A percentile compares a stretch with the other conserved stretches of the same genome.
Conservation (phyloP, 495 filamentous ascomycete genomes). For the Aspergillus indologenus region DNA sequence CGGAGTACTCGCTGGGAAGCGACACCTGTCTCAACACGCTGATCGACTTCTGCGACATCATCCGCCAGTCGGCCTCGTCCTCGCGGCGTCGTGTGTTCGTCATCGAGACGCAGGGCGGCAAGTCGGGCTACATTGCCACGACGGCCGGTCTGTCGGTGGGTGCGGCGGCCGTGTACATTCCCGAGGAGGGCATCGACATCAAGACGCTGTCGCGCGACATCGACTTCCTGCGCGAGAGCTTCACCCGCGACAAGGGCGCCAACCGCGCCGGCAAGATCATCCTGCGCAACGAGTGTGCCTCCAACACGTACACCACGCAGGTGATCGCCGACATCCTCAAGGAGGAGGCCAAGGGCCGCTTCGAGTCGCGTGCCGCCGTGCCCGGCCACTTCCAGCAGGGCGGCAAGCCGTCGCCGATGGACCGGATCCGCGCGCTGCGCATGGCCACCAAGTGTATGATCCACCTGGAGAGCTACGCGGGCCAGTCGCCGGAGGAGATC, state of each 20-base stretch:
- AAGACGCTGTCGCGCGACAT: constrained; percentile 92
- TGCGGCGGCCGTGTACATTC: constrained; percentile 94
- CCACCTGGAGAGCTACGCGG: constrained; percentile 76
- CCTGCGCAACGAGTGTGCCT: constrained; percentile 89
- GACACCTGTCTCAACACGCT: constrained; percentile 98
- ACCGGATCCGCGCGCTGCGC: constrained; percentile 86
- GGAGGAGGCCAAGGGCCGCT: constrained; percentile 86
- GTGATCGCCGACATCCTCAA: constrained; percentile 93
- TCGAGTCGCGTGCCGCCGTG: constrained; percentile 89
- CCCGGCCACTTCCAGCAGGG: constrained; percentile 98
- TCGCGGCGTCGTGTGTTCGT: constrained; percentile 92
- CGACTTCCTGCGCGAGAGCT: constrained; percentile 80
- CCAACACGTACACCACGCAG: constrained; percentile 84
- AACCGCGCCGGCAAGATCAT: constrained; percentile 91
- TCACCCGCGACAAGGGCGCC: constrained; percentile 82
- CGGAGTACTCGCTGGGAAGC: constrained; percentile 93
- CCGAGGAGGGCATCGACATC: constrained; percentile 92
- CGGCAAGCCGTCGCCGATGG: constrained; percentile 91
- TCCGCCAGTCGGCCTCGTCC: constrained; percentile 93
- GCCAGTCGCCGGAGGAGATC: constrained; percentile 63
- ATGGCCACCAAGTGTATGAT: constrained; percentile 90
- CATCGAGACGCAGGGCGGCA: constrained; percentile 94
- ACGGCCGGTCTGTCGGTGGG: constrained; percentile 86
- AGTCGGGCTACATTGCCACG: constrained; percentile 91
- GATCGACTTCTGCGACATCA: constrained; percentile 92